These are phyloP conservation scores for Colletotrichum caudatum DNA, from an alignment of 2,329 filamentous ascomycete genomes.

Conservation along the genomic window DNA sequence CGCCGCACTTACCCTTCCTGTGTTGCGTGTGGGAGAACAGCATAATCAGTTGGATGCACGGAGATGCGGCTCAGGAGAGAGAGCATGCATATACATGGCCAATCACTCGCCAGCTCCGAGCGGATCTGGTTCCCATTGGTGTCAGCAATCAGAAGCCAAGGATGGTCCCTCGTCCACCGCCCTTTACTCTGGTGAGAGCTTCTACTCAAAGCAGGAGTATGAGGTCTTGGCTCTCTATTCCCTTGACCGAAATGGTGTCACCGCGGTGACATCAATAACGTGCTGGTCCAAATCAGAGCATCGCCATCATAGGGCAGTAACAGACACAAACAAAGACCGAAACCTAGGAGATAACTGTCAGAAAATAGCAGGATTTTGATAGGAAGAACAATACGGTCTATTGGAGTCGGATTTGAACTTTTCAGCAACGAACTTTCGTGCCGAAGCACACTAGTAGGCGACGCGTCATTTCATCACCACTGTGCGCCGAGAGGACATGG, in stretches of 20 bases:
- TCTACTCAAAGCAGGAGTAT: neutral
- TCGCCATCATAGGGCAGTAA: neutral
- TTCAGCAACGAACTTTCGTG: no score
- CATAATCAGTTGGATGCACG: slow-evolving; percentile 1
- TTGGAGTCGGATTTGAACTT: neutral
- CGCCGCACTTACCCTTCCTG: neutral
- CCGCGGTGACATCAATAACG: neutral
- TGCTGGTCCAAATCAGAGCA: neutral
- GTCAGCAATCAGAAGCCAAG: slow-evolving; percentile 9
- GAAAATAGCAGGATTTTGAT: neutral
- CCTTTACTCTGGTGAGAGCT: neutral
- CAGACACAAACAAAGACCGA: neutral
- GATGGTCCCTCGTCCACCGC: neutral
- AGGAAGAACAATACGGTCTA: neutral
- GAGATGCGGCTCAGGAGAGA: neutral
- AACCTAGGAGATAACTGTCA: neutral
- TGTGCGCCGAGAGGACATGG: neutral
- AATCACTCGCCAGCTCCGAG: neutral
- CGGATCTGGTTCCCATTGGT: slow-evolving; percentile 2
- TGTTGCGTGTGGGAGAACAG: neutral
- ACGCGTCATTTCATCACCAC: neutral
- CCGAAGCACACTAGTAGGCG: neutral
- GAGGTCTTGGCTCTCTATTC: neutral
- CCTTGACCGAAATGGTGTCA: slow-evolving; percentile 5
- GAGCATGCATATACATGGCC: neutral